Evolutionary conservation across 1,284 basidiomycete genomes (phyloP).

Genomic region (Cryptococcus sp.): DNA sequence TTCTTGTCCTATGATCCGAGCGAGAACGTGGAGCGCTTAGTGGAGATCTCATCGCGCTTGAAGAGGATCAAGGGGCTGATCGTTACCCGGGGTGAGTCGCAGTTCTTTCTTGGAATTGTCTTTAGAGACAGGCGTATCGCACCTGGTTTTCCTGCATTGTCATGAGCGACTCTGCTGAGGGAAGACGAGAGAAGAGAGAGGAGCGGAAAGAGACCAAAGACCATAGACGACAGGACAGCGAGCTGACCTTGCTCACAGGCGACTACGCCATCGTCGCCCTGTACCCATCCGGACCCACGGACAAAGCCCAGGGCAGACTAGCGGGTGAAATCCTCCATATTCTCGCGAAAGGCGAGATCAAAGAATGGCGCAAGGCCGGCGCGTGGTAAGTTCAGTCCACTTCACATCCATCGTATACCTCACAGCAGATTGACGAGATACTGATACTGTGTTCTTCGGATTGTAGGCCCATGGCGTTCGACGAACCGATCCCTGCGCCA

Average conservation of each 20-base stretch:
- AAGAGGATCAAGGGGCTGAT: constrained; percentile 29
- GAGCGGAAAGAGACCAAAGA: no score
- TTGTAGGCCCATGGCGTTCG: constrained; percentile 32
- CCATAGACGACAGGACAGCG: no score
- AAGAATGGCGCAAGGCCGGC: constrained; percentile 39
- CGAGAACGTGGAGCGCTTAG: constrained; percentile 35
- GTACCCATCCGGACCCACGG: constrained; percentile 26
- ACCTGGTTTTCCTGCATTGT: no score
- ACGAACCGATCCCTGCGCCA: constrained; percentile 12
- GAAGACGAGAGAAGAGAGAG: no score
- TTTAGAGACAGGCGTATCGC: no score
- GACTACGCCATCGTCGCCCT: constrained; percentile 42
- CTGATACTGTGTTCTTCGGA: not conserved
- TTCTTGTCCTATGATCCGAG: constrained; percentile 32
- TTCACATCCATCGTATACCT: no score
- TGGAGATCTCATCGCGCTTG: constrained; percentile 38
- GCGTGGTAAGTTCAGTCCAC: constrained; percentile 46
- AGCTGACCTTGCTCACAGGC: constrained; percentile 18
- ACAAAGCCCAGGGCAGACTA: constrained; percentile 23
- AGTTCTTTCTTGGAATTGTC: no score
- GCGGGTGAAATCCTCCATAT: constrained; percentile 44
- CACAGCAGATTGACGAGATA: not conserved
- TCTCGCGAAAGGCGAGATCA: constrained; percentile 36
- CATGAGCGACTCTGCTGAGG: no score
- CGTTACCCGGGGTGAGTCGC: constrained; percentile 36